Base-by-base conservation (phyloP, 331 rosid genomes). In the Prunus yedoensis region DNA sequence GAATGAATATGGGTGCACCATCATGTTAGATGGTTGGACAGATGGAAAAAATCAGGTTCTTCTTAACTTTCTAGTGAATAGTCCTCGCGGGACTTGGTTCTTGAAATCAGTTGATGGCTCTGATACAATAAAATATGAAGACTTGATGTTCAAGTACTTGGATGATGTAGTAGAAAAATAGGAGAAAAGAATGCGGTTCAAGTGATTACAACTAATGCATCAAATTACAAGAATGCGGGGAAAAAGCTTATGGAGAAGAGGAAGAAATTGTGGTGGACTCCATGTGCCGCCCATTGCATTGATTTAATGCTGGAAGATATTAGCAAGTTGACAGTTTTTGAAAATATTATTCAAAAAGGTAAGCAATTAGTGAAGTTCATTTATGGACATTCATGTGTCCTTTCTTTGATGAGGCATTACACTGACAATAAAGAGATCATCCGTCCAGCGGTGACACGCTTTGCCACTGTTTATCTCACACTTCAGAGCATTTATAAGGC, bases 51-150 rank as follows among this genome's bases (percentile, higher is more conserved):
- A 12, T 10, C 0, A 1, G 32, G 6, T 8, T 59, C 12, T 3
- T 7, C n/a, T 3, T 18, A 66, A 66, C n/a, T 66, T 68, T 23
- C 17, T 68, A 7, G 72, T 43, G 20, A 68, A 68, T 46, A 46
- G 21, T 14, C 57, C 35, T 47, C 4, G 8, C 0, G 56, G 72
- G 8, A 68, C 72, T 10, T 68, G 30, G 53, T 68, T 68, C 13
- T 12, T n/a, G 17, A 46, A 68, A 11, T 68, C 72, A 7, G 35
- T 46, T 21, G 72, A 68, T 68, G 72, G 57, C 47, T 68, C 21
- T 0, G 58, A 68, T 13, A 47, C 72, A 4, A 68, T 68, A 2
- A 68, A 68, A 23, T 46, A 68, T 68, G 72, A 10, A 0, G 35
- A 68, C 7, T 68, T 68, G n/a, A 51, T 61, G 10, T 8, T 61